phyloP scores from a whole-genome alignment of 306 rosid species.

The Medicago ruthenica region DNA sequence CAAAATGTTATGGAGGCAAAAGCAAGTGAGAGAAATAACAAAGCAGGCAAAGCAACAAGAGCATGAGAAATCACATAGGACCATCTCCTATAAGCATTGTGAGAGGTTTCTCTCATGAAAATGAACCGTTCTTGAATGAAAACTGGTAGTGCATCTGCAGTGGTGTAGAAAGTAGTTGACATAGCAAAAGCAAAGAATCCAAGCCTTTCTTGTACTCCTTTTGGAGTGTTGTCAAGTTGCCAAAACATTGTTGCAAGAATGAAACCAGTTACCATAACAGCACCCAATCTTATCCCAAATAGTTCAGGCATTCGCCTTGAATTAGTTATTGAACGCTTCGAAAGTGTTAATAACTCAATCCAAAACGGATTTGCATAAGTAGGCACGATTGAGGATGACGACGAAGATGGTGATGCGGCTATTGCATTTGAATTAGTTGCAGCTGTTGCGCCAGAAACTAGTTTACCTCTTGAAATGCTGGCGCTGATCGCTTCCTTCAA shows the following conservation, averaged over 20 bases:
- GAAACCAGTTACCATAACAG: constrained; percentile 83
- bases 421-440: constrained; percentile 41
- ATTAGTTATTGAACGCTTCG: constrained; percentile 62
- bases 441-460: constrained; percentile 78
- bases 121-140: constrained; percentile 91
- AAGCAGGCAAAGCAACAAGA: constrained; percentile 55
- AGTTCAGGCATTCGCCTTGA: constrained; percentile 73
- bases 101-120: constrained; percentile 91
- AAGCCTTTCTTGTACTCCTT: constrained; percentile 81
- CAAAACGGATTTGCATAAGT: constrained; percentile 75
- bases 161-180: constrained; percentile 96
- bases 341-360: constrained; percentile 71
- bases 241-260: constrained; percentile 89
- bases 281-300: constrained; percentile 74
- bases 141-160: constrained; percentile 90
- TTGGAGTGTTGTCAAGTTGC: constrained; percentile 74
- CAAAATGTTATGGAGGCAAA: constrained; percentile 75
- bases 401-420: not conserved
- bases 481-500: constrained; percentile 94
- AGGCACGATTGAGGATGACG: constrained; percentile 69
- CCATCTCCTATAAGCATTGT: constrained; percentile 78
- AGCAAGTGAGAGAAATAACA: constrained; percentile 62
- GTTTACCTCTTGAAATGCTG: constrained; percentile 75
- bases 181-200: constrained; percentile 97
- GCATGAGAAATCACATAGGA: constrained; percentile 84